These are phyloP conservation scores for Colletotrichum australisinense DNA, from an alignment of 2,329 filamentous ascomycete genomes.

Conservation along the genomic window DNA sequence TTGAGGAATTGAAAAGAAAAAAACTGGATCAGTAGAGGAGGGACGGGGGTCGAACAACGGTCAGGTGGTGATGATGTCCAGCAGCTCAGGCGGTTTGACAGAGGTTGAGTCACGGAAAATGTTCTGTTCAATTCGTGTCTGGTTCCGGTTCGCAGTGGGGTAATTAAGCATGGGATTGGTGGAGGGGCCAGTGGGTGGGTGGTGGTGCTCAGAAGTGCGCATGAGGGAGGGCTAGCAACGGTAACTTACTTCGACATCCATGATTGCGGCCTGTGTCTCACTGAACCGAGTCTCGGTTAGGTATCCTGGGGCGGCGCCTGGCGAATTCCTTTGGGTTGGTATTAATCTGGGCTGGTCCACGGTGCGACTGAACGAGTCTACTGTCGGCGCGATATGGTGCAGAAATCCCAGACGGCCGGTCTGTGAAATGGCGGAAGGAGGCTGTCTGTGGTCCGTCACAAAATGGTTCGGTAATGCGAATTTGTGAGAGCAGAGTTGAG, in stretches of 20 bases:
- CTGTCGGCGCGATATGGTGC: background rate
- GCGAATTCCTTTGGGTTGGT: background rate
- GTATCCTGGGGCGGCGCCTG: constrained; percentile 27
- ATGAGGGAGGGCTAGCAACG: constrained; percentile 33
- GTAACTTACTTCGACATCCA: constrained; percentile 48
- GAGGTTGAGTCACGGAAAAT: constrained; percentile 33
- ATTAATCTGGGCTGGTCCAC: background rate
- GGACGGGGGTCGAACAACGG: constrained; percentile 21
- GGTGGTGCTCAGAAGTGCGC: constrained; percentile 31
- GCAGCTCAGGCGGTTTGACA: background rate
- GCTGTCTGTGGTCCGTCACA: constrained; percentile 9
- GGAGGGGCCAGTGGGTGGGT: constrained; percentile 30
- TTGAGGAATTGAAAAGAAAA: background rate
- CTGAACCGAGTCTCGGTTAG: constrained; percentile 33
- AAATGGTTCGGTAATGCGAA: constrained; percentile 20
- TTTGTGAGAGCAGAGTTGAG: constrained; percentile 24
- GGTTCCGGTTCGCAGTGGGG: constrained; percentile 31
- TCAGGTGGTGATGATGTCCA: constrained; percentile 9
- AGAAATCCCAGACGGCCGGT: background rate
- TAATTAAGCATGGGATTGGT: constrained; percentile 31
- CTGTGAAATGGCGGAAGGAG: constrained; percentile 14
- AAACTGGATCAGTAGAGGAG: background rate
- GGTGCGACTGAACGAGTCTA: background rate
- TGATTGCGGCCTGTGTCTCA: constrained; percentile 40
- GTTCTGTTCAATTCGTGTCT: constrained; percentile 29